Evolutionary conservation across 208 protist genomes (phyloP).

Genomic region (Acanthamoeba lenticulata): DNA sequence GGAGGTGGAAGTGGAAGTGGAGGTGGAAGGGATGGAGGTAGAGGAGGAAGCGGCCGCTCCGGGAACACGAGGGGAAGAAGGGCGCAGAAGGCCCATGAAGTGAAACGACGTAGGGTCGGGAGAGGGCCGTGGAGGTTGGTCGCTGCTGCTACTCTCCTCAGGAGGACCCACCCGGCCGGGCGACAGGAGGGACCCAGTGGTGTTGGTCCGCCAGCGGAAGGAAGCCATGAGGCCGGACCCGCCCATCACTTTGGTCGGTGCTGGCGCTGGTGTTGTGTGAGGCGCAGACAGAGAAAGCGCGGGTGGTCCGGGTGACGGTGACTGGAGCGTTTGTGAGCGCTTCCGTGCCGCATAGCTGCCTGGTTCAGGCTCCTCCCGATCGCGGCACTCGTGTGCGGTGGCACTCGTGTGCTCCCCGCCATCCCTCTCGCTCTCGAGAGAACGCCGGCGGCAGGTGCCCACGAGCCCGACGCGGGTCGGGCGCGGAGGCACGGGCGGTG

Average conservation of each 20-base stretch:
- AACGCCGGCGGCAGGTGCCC: too few relatives aligned
- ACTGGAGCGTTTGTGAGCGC: too few relatives aligned
- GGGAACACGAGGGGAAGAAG: background rate
- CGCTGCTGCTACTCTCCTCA: background rate
- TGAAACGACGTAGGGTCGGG: background rate
- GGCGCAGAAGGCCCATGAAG: conserved; percentile 16
- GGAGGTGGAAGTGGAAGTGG: background rate
- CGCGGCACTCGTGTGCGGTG: too few relatives aligned
- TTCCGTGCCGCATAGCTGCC: too few relatives aligned
- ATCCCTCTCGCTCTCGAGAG: too few relatives aligned
- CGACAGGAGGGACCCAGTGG: background rate
- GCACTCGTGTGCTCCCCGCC: too few relatives aligned
- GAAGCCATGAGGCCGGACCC: background rate
- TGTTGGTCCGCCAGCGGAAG: background rate
- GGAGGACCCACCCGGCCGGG: background rate
- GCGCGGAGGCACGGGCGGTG: too few relatives aligned
- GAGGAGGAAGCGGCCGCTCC: background rate
- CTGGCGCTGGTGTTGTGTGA: too few relatives aligned
- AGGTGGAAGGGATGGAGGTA: background rate
- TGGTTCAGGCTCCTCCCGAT: too few relatives aligned
- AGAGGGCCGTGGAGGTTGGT: background rate
- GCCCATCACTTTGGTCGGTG: background rate
- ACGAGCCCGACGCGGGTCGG: too few relatives aligned
- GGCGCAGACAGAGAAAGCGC: too few relatives aligned
- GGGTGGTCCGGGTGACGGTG: too few relatives aligned